phyloP scores from a whole-genome alignment of 2,329 filamentous ascomycete genomes.

The Aspergillus clavatus region DNA sequence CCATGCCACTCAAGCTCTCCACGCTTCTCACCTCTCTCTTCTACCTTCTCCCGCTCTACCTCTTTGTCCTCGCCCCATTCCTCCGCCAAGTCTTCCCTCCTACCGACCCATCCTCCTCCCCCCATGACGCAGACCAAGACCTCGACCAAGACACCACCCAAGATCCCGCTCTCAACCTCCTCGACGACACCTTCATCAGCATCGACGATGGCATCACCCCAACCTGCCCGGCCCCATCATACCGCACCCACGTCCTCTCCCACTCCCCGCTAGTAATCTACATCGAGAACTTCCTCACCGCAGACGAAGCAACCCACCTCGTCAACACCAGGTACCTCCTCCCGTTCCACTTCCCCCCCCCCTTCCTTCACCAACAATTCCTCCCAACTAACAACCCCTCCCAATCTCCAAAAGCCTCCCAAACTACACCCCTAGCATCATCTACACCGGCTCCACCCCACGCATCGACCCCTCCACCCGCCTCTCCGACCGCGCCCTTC shows the following conservation, averaged over 20 bases:
- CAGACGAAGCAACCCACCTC: conserved; percentile 47
- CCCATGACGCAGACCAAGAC: conserved; percentile 3
- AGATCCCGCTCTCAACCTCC: conserved; percentile 18
- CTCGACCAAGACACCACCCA: conserved; percentile 4
- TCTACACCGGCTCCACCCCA: conserved; percentile 48
- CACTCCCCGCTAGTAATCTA: conserved; percentile 55
- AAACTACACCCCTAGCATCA: conserved; percentile 51
- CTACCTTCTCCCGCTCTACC: conserved; percentile 35
- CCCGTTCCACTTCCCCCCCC: background rate
- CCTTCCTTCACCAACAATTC: background rate
- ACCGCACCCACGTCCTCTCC: conserved; percentile 47
- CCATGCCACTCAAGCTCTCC: conserved; percentile 20
- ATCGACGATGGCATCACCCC: conserved; percentile 28
- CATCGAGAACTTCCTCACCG: conserved; percentile 52
- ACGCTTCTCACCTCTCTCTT: conserved; percentile 31
- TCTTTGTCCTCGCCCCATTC: conserved; percentile 33
- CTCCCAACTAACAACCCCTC: background rate
- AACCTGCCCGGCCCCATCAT: conserved; percentile 24
- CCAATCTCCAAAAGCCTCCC: too few relatives aligned
- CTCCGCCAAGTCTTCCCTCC: conserved; percentile 23
- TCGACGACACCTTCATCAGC: conserved; percentile 32
- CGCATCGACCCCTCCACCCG: conserved; percentile 47
- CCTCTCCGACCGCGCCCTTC: conserved; percentile 48
- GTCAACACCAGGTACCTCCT: conserved; percentile 51
- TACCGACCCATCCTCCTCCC: background rate